Conservation (phyloP, 768 basidiomycete species). For the Sistotremastrum niveocremeum region DNA sequence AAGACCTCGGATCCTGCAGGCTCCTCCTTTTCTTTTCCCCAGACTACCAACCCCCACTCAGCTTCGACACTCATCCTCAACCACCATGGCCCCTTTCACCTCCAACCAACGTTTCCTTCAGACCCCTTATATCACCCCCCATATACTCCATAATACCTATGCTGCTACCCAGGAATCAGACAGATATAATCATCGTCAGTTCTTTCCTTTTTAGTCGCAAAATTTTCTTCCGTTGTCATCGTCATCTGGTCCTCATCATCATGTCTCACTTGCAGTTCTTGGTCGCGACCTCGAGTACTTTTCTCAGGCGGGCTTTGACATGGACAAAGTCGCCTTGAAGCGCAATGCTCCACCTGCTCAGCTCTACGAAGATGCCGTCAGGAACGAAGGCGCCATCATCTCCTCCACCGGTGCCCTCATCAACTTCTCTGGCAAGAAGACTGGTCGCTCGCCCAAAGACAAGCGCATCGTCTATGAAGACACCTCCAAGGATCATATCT, state of each 20-base stretch:
- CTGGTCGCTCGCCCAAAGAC: constrained; percentile 94
- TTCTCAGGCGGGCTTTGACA: constrained; percentile 98
- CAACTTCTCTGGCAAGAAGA: constrained; percentile 99
- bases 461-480: constrained; percentile 99
- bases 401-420: constrained; percentile 92
- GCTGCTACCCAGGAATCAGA: constrained; percentile 55
- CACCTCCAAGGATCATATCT: constrained; percentile 89
- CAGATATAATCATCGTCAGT: constrained; percentile 38
- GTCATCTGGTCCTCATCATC: constrained; percentile 1
- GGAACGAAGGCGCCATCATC: constrained; percentile 97
- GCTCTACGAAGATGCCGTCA: constrained; percentile 95
- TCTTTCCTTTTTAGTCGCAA: not conserved
- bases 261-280: constrained; percentile 43
- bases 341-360: constrained; percentile 83
- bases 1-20: no score
- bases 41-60: constrained; percentile 5
- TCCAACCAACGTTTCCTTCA: constrained; percentile 28
- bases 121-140: constrained; percentile 79
- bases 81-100: constrained; percentile 42
- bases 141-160: constrained; percentile 80
- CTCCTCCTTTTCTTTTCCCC: constrained; percentile 5
- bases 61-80: not conserved
- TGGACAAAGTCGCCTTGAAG: constrained; percentile 92
- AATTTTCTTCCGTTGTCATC: constrained; percentile 1
- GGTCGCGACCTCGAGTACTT: constrained; percentile 92